phyloP scores from a whole-genome alignment of 202 grass and related monocot species.

The Alloteropsis angusta region DNA sequence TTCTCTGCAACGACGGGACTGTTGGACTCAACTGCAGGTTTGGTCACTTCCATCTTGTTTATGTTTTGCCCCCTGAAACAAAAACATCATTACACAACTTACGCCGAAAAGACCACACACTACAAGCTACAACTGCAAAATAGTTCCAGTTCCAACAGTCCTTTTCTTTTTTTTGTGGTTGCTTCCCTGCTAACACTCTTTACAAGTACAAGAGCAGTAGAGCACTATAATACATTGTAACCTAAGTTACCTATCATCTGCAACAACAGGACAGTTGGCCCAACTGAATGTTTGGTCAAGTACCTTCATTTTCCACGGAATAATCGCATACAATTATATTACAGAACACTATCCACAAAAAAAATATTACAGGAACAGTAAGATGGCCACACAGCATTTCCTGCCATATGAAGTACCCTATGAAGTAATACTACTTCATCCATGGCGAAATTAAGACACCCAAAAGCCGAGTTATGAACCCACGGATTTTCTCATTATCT shows the following conservation, averaged over 20 bases:
- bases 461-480: background rate
- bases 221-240: background rate
- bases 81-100: conserved; percentile 6
- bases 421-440: background rate
- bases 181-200: background rate
- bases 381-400: background rate
- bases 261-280: background rate
- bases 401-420: background rate
- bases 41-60: conserved; percentile 42
- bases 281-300: background rate
- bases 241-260: background rate
- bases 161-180: background rate
- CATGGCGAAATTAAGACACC: background rate
- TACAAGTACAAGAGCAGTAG: background rate
- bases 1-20: background rate
- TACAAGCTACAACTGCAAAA: background rate
- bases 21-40: background rate
- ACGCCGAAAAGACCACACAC: background rate
- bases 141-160: background rate
- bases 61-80: conserved; percentile 47
- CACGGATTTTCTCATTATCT: background rate
- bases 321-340: background rate
- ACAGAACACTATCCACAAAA: no score
- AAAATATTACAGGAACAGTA: background rate
- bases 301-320: background rate